phyloP scores from a whole-genome alignment of 2,329 filamentous ascomycete species.

The Arthroderma uncinatum region DNA sequence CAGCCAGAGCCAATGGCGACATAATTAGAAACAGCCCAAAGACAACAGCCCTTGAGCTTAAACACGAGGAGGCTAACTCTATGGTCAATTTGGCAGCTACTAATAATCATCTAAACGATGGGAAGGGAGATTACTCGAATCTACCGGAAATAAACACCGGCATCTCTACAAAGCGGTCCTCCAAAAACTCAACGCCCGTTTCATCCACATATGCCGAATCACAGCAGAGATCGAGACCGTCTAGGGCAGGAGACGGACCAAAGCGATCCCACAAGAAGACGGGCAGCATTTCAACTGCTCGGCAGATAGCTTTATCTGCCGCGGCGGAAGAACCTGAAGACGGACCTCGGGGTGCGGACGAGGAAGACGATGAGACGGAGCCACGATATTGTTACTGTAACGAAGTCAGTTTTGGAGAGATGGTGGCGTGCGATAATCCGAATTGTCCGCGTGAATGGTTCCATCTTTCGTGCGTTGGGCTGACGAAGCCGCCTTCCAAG shows the following conservation, averaged over 20 bases:
- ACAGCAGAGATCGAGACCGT: conserved; percentile 15
- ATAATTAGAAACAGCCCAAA: conserved; percentile 20
- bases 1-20: conserved; percentile 20
- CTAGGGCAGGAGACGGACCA: conserved; percentile 10
- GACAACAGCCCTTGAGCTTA: background rate
- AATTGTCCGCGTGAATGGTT: conserved; percentile 71
- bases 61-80: conserved; percentile 1
- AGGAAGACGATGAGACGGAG: conserved; percentile 57
- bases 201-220: conserved; percentile 21
- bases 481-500: conserved; percentile 65
- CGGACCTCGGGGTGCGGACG: conserved; percentile 27
- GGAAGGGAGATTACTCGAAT: background rate
- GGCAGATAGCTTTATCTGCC: conserved; percentile 14
- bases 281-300: conserved; percentile 11
- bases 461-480: conserved; percentile 67
- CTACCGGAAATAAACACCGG: conserved; percentile 5
- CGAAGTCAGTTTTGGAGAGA: conserved; percentile 68
- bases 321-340: conserved; percentile 35
- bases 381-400: conserved; percentile 71
- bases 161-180: conserved; percentile 17
- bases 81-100: background rate
- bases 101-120: background rate
- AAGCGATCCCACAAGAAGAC: conserved; percentile 30
- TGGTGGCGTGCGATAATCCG: conserved; percentile 69
- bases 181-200: conserved; percentile 24